Base-by-base conservation (phyloP, 306 rosid genomes). In the Elaeagnus macrophylla region DNA sequence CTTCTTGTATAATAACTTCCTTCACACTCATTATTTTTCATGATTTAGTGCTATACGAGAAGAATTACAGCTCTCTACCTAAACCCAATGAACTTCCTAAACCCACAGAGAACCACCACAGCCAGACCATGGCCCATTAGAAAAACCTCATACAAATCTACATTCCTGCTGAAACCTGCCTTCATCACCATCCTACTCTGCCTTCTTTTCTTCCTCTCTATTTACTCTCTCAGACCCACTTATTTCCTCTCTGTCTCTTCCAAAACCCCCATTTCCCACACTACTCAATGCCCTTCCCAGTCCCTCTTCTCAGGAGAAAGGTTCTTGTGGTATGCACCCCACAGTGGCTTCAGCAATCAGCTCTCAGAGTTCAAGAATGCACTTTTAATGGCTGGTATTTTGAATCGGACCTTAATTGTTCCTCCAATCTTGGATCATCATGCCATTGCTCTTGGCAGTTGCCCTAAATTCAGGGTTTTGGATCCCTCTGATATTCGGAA, bases 301-400 rank as follows among this genome's bases (percentile, higher is more conserved):
- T 62, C 79, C 39, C 43, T 64, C 1, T 20, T 54, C 8, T 48
- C 53, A 25, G 75, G 79, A 11, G 80, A 75, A 57, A 86, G 51
- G 51, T 91, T 86, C 77, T 59, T 86, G 56, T 82, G 76, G 76
- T 86, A 83, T 56, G 96, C 95, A 0, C 96, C 97, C 43, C 94
- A 82, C 74, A 84, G 95, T 9, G 97, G 97, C 45, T 86, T 90
- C 88, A 78, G 77, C 70, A 90, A 90, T 71, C 94, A 90, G 83
- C 83, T 90, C 61, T 62, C 77, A 1, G 95, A 90, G 71, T 79
- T 90, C 70, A 85, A 83, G 67, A 79, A 80, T 20, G 95, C 83
- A 1, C 37, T 86, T 65, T 53, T 80, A 20, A 64, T 90, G 50
- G 83, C 94, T 1, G 82, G 66, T 41, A 83, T 90, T 62, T 68